Conservation (phyloP, 768 basidiomycete genomes). For the Mrakia frigida region DNA sequence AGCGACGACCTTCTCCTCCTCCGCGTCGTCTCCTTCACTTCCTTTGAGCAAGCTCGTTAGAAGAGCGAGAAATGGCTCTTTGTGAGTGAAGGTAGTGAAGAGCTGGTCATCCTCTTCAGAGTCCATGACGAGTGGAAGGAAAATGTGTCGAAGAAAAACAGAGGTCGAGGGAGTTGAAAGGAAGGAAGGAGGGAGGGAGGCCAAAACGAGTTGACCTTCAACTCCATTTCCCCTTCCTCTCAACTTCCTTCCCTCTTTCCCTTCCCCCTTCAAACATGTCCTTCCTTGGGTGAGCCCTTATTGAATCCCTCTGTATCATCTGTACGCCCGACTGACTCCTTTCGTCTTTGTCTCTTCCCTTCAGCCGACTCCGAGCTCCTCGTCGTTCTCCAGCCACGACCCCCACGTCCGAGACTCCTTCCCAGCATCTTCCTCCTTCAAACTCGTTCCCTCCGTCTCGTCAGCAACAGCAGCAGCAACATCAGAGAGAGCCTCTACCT, state of each 20-base stretch:
- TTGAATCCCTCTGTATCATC: no score
- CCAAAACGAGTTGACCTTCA: background rate
- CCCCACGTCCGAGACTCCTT: background rate
- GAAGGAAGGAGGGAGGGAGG: background rate
- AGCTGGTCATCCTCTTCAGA: conserved; percentile 25
- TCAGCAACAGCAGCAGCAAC: conserved; percentile 19
- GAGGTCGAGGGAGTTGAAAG: background rate
- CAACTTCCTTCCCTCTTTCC: background rate
- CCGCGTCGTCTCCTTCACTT: conserved; percentile 26
- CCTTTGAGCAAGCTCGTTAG: conserved; percentile 8
- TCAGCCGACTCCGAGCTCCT: conserved; percentile 44
- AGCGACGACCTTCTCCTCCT: conserved; percentile 39
- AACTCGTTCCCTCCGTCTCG: conserved; percentile 13
- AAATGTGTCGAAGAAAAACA: no score
- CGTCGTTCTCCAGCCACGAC: conserved; percentile 39
- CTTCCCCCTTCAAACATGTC: conserved; percentile 5
- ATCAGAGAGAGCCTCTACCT: conserved; percentile 37
- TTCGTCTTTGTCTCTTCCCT: background rate
- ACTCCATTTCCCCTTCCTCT: background rate
- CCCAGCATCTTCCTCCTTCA: conserved; percentile 1
- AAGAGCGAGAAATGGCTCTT: conserved; percentile 3
- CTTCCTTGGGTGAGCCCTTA: conserved; percentile 18
- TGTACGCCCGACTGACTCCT: background rate
- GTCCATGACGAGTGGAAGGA: background rate
- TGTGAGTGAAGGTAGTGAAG: conserved; percentile 15